Evolutionary conservation across 2,329 filamentous ascomycete genomes (phyloP), one percentile per base, ranked within the genome.

Genomic region (Pyrenophora tritici-repentis): DNA sequence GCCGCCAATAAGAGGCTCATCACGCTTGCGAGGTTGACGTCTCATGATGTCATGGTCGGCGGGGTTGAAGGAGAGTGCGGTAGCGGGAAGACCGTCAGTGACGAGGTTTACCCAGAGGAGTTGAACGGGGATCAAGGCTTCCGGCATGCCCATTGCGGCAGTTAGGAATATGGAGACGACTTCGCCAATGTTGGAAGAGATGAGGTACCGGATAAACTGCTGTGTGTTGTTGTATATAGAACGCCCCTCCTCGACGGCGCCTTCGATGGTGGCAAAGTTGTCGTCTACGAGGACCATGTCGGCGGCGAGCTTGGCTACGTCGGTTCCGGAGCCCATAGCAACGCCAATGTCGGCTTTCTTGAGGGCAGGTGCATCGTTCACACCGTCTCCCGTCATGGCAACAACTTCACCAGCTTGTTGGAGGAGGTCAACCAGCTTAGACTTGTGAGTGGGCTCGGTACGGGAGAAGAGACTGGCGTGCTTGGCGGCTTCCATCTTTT

Each of bases 201-300:
- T 99, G 55, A 99, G 84, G 75, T 99, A 99, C 42, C 95, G 90
- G 77, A 99, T 99, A 77, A 99, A 99, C 74, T 99, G 94, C 73
- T 99, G 94, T 5, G 94, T 99, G 82, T 99, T 99, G 86, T 94
- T 97, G 84, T 97, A 99, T 77, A 99, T 99, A 58, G 92, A 92
- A 57, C 94, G 89, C 46, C 94, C 94, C 77, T 99, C 94, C 74
- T 99, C 94, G 58, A 99, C 92, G 42, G 94, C 94, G 48, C 91
- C 82, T 73, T 96, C 90, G 63, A 99, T 99, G 3, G 94, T 99
- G 56, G 94, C 94, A 75, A 99, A 99, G 81, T 99, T 99, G 78
- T 97, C 91, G 77, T 99, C 95, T 20, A 92, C 90, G 43, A 99
- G 87, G 43, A 99, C 93, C 94, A 99, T 99, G 73, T 99, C 94